phyloP scores from a whole-genome alignment of 371 early-diverging fungal species.

The Mucor indicus region DNA sequence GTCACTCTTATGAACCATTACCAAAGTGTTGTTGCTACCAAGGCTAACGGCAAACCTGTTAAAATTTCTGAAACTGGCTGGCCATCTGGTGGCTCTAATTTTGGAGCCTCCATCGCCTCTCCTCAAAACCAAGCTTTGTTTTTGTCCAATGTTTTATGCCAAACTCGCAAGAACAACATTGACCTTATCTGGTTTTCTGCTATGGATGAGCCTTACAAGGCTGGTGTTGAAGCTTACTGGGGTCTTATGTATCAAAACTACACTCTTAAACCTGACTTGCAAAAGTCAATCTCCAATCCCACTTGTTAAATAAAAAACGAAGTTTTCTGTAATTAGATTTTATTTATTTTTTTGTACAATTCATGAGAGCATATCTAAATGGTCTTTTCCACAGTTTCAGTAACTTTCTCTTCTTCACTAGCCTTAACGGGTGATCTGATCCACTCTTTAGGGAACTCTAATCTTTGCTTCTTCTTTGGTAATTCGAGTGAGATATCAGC shows the following conservation, averaged over 20 bases:
- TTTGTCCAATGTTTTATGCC: conserved; percentile 40
- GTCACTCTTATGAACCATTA: conserved; percentile 46
- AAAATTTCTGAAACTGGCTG: conserved; percentile 69
- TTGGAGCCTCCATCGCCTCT: conserved; percentile 46
- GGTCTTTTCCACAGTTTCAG: background rate
- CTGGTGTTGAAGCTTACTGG: conserved; percentile 57
- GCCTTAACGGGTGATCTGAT: conserved; percentile 11
- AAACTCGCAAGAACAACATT: conserved; percentile 42
- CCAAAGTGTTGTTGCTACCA: conserved; percentile 30
- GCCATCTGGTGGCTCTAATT: conserved; percentile 58
- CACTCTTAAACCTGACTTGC: conserved; percentile 13
- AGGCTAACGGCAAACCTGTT: conserved; percentile 50
- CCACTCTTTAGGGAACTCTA: conserved; percentile 69
- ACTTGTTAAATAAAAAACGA: conserved; percentile 1
- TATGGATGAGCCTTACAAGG: conserved; percentile 59
- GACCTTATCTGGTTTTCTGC: conserved; percentile 60
- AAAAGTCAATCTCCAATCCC: conserved; percentile 7
- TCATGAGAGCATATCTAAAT: background rate
- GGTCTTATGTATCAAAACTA: conserved; percentile 41
- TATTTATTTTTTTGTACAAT: conserved; percentile 4
- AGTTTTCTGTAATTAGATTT: background rate
- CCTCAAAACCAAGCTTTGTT: conserved; percentile 49
- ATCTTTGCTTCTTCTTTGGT: conserved; percentile 54
- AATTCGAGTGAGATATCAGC: conserved; percentile 61
- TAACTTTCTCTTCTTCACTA: background rate